Percentiles rank a stretch among this genome's conserved stretches.
Evolutionary conservation across 371 early-diverging fungal species (phyloP).

Genomic region (Rhizopus arrhizus): DNA sequence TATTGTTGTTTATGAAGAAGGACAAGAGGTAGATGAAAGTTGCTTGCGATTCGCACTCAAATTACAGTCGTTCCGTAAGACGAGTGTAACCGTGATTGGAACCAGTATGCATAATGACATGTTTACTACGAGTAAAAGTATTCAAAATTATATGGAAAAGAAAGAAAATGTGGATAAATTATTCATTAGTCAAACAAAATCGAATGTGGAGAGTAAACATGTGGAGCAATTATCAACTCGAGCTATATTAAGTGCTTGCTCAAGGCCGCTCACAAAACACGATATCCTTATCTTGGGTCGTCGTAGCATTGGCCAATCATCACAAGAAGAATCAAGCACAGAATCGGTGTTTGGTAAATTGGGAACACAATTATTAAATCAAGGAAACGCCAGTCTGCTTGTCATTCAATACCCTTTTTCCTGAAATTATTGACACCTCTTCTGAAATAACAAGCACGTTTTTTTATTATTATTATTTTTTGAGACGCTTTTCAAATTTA

Average conservation of each 20-base stretch:
- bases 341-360: neutral
- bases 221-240: neutral
- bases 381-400: neutral
- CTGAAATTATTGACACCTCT: too few relatives aligned
- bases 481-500: too few relatives aligned
- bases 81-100: slow-evolving; percentile 15
- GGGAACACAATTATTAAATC: neutral
- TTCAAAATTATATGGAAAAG: neutral
- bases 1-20: slow-evolving; percentile 30
- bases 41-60: slow-evolving; percentile 36
- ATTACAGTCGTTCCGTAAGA: slow-evolving; percentile 23
- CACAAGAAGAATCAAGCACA: neutral
- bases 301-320: neutral
- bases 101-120: neutral
- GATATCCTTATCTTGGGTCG: slow-evolving; percentile 22
- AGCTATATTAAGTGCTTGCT: neutral
- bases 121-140: neutral
- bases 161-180: neutral
- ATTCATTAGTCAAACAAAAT: neutral
- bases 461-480: too few relatives aligned
- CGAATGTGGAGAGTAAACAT: slow-evolving; percentile 4
- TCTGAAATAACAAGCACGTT: too few relatives aligned
- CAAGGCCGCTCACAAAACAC: slow-evolving; percentile 6
- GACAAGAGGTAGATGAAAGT: slow-evolving; percentile 16
- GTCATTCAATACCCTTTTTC: neutral